These are phyloP conservation scores for Passalora sequoiae DNA, from an alignment of 2,329 filamentous ascomycete species.

Conservation along the genomic window DNA sequence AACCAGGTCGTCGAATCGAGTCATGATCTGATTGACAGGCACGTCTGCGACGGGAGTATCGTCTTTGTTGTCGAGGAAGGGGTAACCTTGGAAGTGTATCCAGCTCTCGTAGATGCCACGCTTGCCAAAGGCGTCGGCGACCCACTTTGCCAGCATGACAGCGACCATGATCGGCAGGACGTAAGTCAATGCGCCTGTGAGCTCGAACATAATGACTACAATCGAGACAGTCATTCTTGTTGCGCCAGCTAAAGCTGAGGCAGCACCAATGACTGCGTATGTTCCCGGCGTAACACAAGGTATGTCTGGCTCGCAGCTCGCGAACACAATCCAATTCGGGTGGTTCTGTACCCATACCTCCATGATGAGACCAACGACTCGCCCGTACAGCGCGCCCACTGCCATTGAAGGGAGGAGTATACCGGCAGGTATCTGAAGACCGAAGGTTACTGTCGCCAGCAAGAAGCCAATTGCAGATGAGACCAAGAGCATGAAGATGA, in stretches of 20 bases:
- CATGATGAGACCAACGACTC: conserved; percentile 82
- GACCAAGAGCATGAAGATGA: conserved; percentile 75
- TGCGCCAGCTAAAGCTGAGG: conserved; percentile 86
- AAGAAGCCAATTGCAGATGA: conserved; percentile 80
- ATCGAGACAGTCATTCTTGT: conserved; percentile 97
- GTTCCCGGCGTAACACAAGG: conserved; percentile 89
- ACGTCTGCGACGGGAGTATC: conserved; percentile 73
- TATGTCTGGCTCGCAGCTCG: conserved; percentile 73
- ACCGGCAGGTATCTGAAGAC: conserved; percentile 87
- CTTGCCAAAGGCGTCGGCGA: conserved; percentile 88
- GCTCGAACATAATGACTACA: conserved; percentile 98
- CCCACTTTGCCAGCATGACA: conserved; percentile 98
- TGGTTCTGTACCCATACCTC: conserved; percentile 80
- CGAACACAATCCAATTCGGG: conserved; percentile 71
- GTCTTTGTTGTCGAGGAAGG: conserved; percentile 88
- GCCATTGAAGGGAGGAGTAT: conserved; percentile 96
- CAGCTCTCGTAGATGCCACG: conserved; percentile 95
- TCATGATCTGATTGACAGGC: conserved; percentile 85
- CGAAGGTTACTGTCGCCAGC: conserved; percentile 83
- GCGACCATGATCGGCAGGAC: conserved; percentile 98
- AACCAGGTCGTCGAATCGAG: conserved; percentile 80
- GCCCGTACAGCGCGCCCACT: conserved; percentile 84
- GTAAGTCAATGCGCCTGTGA: conserved; percentile 91
- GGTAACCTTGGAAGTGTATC: conserved; percentile 95
- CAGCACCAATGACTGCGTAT: conserved; percentile 93